Evolutionary conservation across 2,329 filamentous ascomycete species (phyloP), one percentile per base, ranked within the genome.

Genomic region (Cercospora janseana): DNA sequence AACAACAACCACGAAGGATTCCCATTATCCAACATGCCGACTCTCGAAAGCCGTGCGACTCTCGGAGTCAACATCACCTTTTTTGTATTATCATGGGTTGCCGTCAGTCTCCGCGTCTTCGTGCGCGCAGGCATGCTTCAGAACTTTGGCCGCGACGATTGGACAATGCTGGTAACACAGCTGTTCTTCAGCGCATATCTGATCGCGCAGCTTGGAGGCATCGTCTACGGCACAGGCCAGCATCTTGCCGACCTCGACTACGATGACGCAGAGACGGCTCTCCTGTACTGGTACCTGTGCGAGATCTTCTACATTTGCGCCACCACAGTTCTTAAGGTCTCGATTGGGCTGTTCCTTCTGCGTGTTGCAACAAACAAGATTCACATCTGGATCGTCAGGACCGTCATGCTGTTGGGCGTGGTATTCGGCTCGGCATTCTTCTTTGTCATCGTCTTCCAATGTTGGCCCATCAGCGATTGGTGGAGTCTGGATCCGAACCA

Each of bases 301-400:
- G 78, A 80, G 58, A 65, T 77, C n/a, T 73, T 74, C 54, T 81
- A 81, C 60, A 72, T 75, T 6, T 62, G 77, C 47, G 69, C 72
- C 4, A 76, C 71, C 16, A 69, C 72, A 29, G 60, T 75, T 9
- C 69, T 77, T 37, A 79, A 79, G 51, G 68, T 79, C 28, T 74
- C 77, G 1, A 75, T 81, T 44, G 75, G 71, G 4, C 66, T 78
- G n/a, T 78, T 79, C 52, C 71, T 80, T 34, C 71, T 80, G 10
- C 74, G 78, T 42, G 69, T 81, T 15, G 75, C 77, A 0, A 64
- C 75, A 26, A 66, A 70, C 31, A 66, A 60, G 29, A 51, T 67
- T n/a, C 76, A 80, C 48, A 66, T 71, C 28, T 67, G 66, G 58
- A 71, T 75, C 49, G 72, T 80, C 32, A 71, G 72, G 51, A 49